phyloP scores from a whole-genome alignment of 768 basidiomycete species.

The Lactifluus rugatus region DNA sequence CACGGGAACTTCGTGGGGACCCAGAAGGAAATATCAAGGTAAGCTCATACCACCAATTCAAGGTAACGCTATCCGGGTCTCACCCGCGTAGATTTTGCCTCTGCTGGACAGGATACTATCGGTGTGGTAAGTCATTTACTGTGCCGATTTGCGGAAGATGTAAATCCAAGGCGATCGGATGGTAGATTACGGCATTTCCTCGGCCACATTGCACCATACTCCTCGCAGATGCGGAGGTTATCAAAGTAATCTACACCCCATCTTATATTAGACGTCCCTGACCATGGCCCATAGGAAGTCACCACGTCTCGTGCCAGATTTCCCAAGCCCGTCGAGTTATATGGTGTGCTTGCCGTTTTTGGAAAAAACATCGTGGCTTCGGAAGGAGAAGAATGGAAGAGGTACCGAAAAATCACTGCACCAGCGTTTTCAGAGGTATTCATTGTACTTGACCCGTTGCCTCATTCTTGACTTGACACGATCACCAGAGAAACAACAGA shows the following conservation, averaged over 20 bases:
- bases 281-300: constrained; percentile 36
- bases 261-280: neutral
- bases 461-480: neutral
- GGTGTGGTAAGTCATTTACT: neutral
- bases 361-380: constrained; percentile 56
- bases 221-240: constrained; percentile 12
- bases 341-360: constrained; percentile 38
- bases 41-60: neutral
- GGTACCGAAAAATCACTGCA: constrained; percentile 49
- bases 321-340: constrained; percentile 44
- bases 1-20: no score
- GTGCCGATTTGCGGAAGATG: no score
- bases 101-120: constrained; percentile 6
- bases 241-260: constrained; percentile 4
- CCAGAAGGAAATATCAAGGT: neutral
- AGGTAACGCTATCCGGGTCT: neutral
- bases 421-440: constrained; percentile 57
- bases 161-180: neutral
- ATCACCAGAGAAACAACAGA: constrained; percentile 27
- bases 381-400: constrained; percentile 58
- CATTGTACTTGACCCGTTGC: neutral
- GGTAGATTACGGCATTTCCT: constrained; percentile 4
- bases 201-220: neutral
- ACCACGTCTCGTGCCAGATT: constrained; percentile 40
- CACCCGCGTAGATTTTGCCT: constrained; percentile 2